These are phyloP conservation scores for Hericium rajendrae DNA, from an alignment of 768 basidiomycete genomes.

Conservation along the genomic window DNA sequence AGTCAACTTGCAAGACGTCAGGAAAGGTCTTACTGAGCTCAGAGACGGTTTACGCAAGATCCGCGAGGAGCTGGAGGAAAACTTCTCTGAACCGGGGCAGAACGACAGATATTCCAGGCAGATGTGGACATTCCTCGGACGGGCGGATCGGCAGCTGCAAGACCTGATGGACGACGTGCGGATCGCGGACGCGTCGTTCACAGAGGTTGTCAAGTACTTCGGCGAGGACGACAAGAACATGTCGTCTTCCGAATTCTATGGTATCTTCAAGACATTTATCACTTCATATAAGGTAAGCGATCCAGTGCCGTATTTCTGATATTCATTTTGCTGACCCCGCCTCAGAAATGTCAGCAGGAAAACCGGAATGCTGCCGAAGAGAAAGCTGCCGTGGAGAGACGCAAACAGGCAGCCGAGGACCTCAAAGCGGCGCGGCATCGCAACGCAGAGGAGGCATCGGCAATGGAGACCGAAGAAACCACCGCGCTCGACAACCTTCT, in stretches of 20 bases:
- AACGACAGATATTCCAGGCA: constrained; percentile 77
- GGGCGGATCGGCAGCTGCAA: constrained; percentile 64
- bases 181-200: constrained; percentile 73
- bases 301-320: neutral
- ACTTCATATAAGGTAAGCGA: constrained; percentile 75
- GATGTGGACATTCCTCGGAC: constrained; percentile 86
- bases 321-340: neutral
- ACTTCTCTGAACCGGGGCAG: constrained; percentile 65
- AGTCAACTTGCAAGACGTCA: constrained; percentile 85
- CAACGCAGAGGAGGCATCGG: constrained; percentile 27
- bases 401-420: constrained; percentile 60
- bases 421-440: constrained; percentile 47
- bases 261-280: constrained; percentile 93
- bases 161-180: constrained; percentile 84
- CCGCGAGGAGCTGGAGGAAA: constrained; percentile 66
- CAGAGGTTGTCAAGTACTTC: constrained; percentile 82
- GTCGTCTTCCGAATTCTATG: constrained; percentile 89
- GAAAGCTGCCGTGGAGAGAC: constrained; percentile 52
- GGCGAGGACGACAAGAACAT: constrained; percentile 88
- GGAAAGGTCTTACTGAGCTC: constrained; percentile 64
- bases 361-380: constrained; percentile 73
- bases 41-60: constrained; percentile 72
- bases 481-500: constrained; percentile 59
- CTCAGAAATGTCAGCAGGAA: constrained; percentile 79
- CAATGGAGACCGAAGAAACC: constrained; percentile 42